phyloP scores from a whole-genome alignment of 352 stramenopile genomes.

The Aphanomyces astaci region DNA sequence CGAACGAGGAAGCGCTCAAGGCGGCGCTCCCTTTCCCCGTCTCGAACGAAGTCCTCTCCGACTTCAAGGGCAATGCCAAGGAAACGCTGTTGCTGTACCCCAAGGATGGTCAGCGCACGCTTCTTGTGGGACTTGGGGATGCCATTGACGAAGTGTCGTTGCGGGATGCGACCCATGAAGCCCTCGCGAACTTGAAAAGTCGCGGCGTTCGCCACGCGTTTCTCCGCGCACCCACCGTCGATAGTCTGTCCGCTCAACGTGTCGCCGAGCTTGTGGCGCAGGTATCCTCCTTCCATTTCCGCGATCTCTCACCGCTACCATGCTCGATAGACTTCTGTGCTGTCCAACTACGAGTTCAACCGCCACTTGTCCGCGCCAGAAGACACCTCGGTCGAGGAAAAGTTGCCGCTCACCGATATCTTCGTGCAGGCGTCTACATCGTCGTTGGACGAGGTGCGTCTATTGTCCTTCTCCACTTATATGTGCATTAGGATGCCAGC shows the following conservation, averaged over 20 bases:
- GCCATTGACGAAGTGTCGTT: conserved; percentile 59
- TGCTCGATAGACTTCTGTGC: conserved; percentile 43
- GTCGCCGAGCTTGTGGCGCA: conserved; percentile 66
- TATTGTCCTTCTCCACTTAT: not conserved
- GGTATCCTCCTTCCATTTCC: not conserved
- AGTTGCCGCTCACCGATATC: conserved; percentile 17
- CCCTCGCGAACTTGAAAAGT: conserved; percentile 38
- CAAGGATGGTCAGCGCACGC: conserved; percentile 41
- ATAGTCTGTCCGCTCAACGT: conserved; percentile 30
- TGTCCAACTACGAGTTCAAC: conserved; percentile 85
- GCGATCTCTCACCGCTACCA: not conserved
- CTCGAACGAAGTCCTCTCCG: conserved; percentile 45
- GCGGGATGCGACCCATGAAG: conserved; percentile 58
- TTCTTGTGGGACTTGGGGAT: conserved; percentile 69
- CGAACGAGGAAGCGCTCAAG: not conserved
- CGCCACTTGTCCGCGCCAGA: conserved; percentile 51
- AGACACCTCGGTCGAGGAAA: conserved; percentile 30
- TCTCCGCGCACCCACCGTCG: conserved; percentile 46
- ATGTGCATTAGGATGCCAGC: not conserved
- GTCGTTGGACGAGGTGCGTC: conserved; percentile 7
- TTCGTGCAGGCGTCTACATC: conserved; percentile 12
- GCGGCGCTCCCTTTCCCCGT: conserved; percentile 51
- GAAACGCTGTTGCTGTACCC: conserved; percentile 72
- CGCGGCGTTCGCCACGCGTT: conserved; percentile 41
- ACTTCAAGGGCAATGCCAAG: conserved; percentile 58